Conservation (phyloP, 306 rosid genomes). For the Heteromeles arbutifolia region DNA sequence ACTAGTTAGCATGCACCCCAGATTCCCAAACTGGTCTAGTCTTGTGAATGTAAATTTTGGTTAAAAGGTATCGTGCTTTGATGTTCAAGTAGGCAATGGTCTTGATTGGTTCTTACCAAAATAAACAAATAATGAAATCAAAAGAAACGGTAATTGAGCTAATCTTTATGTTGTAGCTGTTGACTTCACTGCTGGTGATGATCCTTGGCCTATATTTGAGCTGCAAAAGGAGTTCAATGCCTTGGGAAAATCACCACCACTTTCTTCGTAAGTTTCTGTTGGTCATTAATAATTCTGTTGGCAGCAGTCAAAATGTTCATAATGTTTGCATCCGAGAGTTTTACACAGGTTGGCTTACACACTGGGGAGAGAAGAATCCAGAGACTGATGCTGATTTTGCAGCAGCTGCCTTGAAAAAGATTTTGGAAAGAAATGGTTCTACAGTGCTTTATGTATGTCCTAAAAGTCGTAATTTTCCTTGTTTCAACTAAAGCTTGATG, state of each 20-base stretch:
- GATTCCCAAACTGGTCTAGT: background rate
- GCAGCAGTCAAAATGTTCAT: conserved; percentile 22
- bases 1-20: background rate
- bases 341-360: conserved; percentile 98
- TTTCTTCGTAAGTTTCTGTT: conserved; percentile 64
- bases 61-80: background rate
- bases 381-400: conserved; percentile 63
- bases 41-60: background rate
- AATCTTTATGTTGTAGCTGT: conserved; percentile 53
- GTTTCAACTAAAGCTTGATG: conserved; percentile 11
- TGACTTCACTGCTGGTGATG: conserved; percentile 77
- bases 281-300: conserved; percentile 14
- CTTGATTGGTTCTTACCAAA: background rate
- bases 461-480: conserved; percentile 5
- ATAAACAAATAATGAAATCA: background rate
- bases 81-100: background rate
- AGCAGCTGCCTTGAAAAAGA: conserved; percentile 60
- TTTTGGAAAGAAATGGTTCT: conserved; percentile 77
- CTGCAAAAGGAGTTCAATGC: conserved; percentile 87
- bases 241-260: conserved; percentile 90
- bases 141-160: background rate
- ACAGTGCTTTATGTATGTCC: conserved; percentile 75
- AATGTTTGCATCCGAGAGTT: conserved; percentile 61
- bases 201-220: conserved; percentile 86
- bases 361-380: conserved; percentile 84